Conservation (phyloP, 2,329 filamentous ascomycete species). For the Ascomycota sp. region DNA sequence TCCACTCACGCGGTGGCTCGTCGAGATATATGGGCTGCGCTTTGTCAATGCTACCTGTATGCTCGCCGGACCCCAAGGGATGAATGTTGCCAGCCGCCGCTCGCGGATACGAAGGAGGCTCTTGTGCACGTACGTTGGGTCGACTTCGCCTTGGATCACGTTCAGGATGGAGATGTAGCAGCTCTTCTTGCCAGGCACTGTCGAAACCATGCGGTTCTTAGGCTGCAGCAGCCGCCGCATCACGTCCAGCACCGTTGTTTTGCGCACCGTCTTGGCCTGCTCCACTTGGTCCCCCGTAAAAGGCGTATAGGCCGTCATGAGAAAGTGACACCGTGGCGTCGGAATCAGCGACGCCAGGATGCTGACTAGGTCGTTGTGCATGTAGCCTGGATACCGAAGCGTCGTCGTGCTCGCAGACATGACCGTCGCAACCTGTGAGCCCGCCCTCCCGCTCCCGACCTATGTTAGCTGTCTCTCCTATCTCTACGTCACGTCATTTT, state of each 20-base stretch:
- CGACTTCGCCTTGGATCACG: constrained; percentile 96
- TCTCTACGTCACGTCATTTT: too few species aligned
- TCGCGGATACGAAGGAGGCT: constrained; percentile 90
- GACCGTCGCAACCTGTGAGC: constrained; percentile 58
- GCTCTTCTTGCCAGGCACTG: constrained; percentile 84
- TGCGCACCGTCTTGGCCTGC: constrained; percentile 90
- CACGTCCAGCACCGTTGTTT: constrained; percentile 93
- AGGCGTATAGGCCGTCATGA: constrained; percentile 95
- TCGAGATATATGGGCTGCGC: constrained; percentile 86
- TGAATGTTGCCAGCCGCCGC: constrained; percentile 82
- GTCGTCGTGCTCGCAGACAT: constrained; percentile 98
- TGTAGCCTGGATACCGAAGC: constrained; percentile 90
- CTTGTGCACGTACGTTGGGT: constrained; percentile 97
- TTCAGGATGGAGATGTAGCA: constrained; percentile 99
- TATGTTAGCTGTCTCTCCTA: neutral
- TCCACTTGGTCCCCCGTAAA: constrained; percentile 94
- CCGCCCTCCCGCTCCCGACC: neutral
- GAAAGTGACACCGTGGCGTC: constrained; percentile 89
- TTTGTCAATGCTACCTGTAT: constrained; percentile 96
- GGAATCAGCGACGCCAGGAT: constrained; percentile 92
- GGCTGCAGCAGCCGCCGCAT: constrained; percentile 91
- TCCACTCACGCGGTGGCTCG: constrained; percentile 83
- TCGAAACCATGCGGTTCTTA: constrained; percentile 98
- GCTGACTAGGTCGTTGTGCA: constrained; percentile 98
- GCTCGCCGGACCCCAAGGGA: constrained; percentile 93